These are phyloP conservation scores for Plasmodium vivax DNA, from an alignment of 169 alveolate genomes.

Conservation along the genomic window DNA sequence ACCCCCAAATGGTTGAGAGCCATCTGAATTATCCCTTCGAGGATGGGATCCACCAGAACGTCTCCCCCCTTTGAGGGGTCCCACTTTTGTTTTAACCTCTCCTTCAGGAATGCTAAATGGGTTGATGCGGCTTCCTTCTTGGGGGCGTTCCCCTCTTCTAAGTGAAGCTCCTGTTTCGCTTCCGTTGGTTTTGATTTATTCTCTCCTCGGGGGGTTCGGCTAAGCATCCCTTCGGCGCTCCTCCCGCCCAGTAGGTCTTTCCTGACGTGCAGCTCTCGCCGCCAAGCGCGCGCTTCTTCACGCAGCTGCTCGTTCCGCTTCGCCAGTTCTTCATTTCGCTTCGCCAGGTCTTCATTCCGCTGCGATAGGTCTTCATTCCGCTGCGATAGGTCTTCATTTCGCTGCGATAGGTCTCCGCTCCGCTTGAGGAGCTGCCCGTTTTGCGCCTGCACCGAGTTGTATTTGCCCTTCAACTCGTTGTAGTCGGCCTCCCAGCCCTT, in stretches of 20 bases:
- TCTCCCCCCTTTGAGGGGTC: background rate
- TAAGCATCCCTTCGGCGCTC: background rate
- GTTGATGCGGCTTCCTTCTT: background rate
- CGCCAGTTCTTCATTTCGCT: background rate
- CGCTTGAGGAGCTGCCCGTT: conserved; percentile 3
- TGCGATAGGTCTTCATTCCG: background rate
- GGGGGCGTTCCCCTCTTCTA: background rate
- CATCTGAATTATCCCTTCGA: background rate
- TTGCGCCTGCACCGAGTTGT: background rate
- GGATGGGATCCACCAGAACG: background rate
- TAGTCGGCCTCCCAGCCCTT: conserved; percentile 18
- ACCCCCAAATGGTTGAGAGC: background rate
- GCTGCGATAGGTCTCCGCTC: conserved; percentile 3
- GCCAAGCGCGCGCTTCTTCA: background rate
- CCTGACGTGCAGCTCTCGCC: background rate
- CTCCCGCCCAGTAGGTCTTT: background rate
- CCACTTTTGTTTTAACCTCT: conserved; percentile 10
- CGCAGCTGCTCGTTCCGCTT: background rate
- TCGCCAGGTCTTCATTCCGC: background rate
- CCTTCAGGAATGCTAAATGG: background rate
- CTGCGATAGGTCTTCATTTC: background rate
- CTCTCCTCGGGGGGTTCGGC: background rate
- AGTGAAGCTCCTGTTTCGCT: background rate
- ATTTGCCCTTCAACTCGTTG: conserved; percentile 3
- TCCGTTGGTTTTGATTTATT: background rate